Evolutionary conservation across 768 basidiomycete species (phyloP), one percentile per base, ranked within the genome.

Genomic region (Suillus plorans): DNA sequence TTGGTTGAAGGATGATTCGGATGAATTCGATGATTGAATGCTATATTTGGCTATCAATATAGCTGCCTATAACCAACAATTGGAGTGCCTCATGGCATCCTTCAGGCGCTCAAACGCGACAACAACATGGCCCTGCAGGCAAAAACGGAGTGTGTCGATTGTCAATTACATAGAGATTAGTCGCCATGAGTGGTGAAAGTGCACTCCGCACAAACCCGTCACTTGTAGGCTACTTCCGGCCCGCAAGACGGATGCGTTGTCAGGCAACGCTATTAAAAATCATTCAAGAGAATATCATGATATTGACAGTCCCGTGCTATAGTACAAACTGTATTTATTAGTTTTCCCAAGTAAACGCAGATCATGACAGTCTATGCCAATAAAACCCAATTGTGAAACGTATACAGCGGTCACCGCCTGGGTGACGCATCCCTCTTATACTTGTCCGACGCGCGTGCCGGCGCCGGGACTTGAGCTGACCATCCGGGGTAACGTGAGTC

Each of bases 351-450:
- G 50, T 18, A 22, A 61, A 62, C 36, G 22, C 59, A 28, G 60
- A 53, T 42, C 45, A 36, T 20, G 55, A 56, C 60, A 67, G 53
- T 58, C 61, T n/a, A 64, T 41, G 31, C 45, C 50, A 37, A 55
- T 66, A 63, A 59, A 13, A 25, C 64, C 47, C 63, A 36, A 44
- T 55, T 34, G 42, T 52, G 28, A 57, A 62, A 58, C 36, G 64
- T 64, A 61, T 67, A 62, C 55, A 68, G 58, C 64, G 16, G 45
- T 82, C 79, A 80, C 78, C 81, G 76, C 80, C 81, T 71, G 78
- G 79, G 74, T 71, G 82, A 80, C 53, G 80, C 80, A 64, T 77
- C 75, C 65, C 79, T 74, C 73, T 69, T 76, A 66, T 75, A 81
- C 56, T 80, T 77, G 68, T 77, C 80, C 68, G 49, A 57, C 6